Percentiles rank a stretch among this genome's conserved stretches.
These are phyloP conservation scores for Fusarium sp. DNA, from an alignment of 2,329 filamentous ascomycete genomes.

Conservation along the genomic window DNA sequence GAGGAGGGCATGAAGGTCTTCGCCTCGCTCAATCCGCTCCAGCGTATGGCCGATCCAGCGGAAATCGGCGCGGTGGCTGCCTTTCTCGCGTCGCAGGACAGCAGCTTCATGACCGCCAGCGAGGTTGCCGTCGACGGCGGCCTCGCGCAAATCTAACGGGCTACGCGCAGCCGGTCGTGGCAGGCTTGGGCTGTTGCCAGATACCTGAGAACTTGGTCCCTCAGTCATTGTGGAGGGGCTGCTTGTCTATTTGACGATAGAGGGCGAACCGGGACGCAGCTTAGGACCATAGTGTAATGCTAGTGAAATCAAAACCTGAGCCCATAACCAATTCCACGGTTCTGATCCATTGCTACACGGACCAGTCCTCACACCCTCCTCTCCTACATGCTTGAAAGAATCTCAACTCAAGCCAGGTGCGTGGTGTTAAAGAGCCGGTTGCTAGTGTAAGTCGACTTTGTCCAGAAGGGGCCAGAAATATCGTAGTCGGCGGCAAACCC, in stretches of 20 bases:
- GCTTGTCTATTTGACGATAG: neutral
- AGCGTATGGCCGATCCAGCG: neutral
- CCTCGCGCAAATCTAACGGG: neutral
- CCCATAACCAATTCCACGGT: no score
- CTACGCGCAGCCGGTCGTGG: neutral
- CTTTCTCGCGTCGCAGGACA: neutral
- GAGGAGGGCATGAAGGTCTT: neutral
- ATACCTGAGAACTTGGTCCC: neutral
- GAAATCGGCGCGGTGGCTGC: neutral
- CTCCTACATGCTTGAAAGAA: neutral
- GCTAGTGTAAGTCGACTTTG: constrained; percentile 66
- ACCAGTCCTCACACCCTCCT: neutral
- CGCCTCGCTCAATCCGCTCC: neutral
- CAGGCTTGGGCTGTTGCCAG: neutral
- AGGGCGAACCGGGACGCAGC: neutral
- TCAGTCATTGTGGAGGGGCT: neutral
- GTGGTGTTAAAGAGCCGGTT: constrained; percentile 71
- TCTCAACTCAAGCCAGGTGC: constrained; percentile 49
- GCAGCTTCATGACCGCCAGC: neutral
- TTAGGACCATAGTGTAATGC: neutral
- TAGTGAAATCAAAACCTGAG: no score
- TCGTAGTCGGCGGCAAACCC: constrained; percentile 59
- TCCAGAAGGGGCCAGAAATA: constrained; percentile 2
- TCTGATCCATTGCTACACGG: neutral
- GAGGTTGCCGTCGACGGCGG: neutral